These are phyloP conservation scores for Chlorencoelia australis DNA, from an alignment of 2,329 filamentous ascomycete species.

Conservation along the genomic window DNA sequence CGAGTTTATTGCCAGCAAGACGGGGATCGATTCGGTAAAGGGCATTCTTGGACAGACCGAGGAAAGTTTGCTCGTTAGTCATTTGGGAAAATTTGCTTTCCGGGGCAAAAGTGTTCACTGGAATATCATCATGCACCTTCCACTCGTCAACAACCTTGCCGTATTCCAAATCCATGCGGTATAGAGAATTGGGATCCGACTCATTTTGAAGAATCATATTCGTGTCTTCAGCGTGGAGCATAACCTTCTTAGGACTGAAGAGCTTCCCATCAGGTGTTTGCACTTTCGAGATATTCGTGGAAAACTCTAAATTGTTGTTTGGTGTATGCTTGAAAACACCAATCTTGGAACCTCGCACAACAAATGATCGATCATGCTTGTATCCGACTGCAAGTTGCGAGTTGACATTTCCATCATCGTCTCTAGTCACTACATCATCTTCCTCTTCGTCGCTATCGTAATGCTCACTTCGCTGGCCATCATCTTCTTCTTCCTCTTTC, in stretches of 20 bases:
- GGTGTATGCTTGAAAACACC: constrained; percentile 95
- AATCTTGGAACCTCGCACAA: constrained; percentile 94
- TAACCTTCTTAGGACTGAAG: constrained; percentile 72
- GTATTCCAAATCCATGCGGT: constrained; percentile 95
- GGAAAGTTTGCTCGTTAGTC: constrained; percentile 88
- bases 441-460: constrained; percentile 72
- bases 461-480: constrained; percentile 59
- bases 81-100: constrained; percentile 98
- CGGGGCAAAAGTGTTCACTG: constrained; percentile 82
- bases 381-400: constrained; percentile 92
- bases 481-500: constrained; percentile 48
- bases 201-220: constrained; percentile 28
- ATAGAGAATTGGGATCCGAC: constrained; percentile 78
- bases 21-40: constrained; percentile 91
- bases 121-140: constrained; percentile 95
- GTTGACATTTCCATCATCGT: constrained; percentile 76
- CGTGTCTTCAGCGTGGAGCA: constrained; percentile 28
- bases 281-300: constrained; percentile 94
- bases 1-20: constrained; percentile 80
- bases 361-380: constrained; percentile 93
- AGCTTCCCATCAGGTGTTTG: constrained; percentile 77
- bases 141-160: constrained; percentile 98
- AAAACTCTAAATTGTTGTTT: constrained; percentile 89
- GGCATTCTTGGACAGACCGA: constrained; percentile 86
- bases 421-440: constrained; percentile 57